Evolutionary conservation across 352 stramenopile species (phyloP).

Genomic region (Hyaloperonospora arabidopsidis): DNA sequence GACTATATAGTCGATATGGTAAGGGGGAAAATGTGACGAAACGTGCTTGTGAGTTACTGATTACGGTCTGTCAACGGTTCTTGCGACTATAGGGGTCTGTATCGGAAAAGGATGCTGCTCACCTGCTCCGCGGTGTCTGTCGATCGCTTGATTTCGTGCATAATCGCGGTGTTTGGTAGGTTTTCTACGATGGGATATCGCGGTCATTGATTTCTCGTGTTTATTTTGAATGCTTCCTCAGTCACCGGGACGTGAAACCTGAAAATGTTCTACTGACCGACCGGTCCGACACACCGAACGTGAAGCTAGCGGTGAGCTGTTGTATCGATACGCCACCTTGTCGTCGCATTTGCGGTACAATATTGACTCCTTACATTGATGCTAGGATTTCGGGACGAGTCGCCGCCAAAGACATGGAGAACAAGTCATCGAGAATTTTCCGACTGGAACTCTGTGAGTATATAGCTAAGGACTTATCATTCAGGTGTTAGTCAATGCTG

Average conservation of each 20-base stretch:
- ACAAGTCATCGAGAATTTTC: conserved; percentile 43
- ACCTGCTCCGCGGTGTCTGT: conserved; percentile 56
- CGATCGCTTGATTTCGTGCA: conserved; percentile 60
- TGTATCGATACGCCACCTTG: background rate
- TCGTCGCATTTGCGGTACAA: background rate
- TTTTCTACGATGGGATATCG: background rate
- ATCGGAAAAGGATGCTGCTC: conserved; percentile 63
- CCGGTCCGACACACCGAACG: conserved; percentile 38
- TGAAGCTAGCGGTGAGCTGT: conserved; percentile 60
- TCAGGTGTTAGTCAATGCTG: conserved; percentile 2
- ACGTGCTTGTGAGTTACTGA: background rate
- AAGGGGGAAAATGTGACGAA: background rate
- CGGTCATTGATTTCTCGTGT: background rate
- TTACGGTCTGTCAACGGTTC: background rate
- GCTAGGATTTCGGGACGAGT: conserved; percentile 69
- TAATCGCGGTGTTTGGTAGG: conserved; percentile 53
- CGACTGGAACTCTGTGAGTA: conserved; percentile 61
- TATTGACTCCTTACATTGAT: background rate
- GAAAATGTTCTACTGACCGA: conserved; percentile 70
- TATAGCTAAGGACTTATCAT: background rate
- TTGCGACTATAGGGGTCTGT: conserved; percentile 44
- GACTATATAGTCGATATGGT: conserved; percentile 76
- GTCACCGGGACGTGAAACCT: conserved; percentile 69
- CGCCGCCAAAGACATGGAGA: conserved; percentile 32
- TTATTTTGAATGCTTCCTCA: conserved; percentile 13